Evolutionary conservation across 805 yeast species (phyloP).

Genomic region (Candida maris): DNA sequence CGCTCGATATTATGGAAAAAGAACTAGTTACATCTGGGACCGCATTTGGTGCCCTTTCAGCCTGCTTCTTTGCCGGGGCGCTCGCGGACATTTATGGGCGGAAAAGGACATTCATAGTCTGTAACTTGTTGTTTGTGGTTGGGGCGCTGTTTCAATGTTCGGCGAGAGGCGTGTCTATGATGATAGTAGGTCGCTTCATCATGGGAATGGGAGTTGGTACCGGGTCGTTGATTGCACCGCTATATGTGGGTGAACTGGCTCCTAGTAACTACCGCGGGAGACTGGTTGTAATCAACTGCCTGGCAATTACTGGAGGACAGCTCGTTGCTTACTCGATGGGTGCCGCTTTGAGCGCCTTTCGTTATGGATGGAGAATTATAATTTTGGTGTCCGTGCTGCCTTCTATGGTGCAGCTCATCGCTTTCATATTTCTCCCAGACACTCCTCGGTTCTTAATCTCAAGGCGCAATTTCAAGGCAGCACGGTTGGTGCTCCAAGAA

Average conservation of each 20-base stretch:
- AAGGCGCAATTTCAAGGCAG: constrained; percentile 38
- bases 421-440: constrained; percentile 49
- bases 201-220: constrained; percentile 56
- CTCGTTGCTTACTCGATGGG: constrained; percentile 50
- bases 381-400: constrained; percentile 53
- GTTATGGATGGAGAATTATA: constrained; percentile 50
- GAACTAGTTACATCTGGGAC: constrained; percentile 54
- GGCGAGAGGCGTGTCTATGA: constrained; percentile 43
- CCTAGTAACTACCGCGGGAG: constrained; percentile 52
- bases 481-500: constrained; percentile 36
- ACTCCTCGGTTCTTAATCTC: constrained; percentile 52
- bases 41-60: constrained; percentile 51
- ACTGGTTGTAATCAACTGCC: constrained; percentile 48
- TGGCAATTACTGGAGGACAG: constrained; percentile 57
- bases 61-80: constrained; percentile 47
- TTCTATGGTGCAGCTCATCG: constrained; percentile 42
- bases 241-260: constrained; percentile 51
- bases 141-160: constrained; percentile 48
- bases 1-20: constrained; percentile 42
- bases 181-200: constrained; percentile 50
- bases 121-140: constrained; percentile 44
- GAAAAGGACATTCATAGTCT: constrained; percentile 41
- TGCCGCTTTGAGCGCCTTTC: constrained; percentile 40
- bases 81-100: constrained; percentile 49
- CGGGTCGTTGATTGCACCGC: constrained; percentile 52